Percentiles rank a stretch among this genome's conserved stretches.
Evolutionary conservation across 495 filamentous ascomycete genomes (phyloP).

Genomic region (Hapsidospora chrysogenum): DNA sequence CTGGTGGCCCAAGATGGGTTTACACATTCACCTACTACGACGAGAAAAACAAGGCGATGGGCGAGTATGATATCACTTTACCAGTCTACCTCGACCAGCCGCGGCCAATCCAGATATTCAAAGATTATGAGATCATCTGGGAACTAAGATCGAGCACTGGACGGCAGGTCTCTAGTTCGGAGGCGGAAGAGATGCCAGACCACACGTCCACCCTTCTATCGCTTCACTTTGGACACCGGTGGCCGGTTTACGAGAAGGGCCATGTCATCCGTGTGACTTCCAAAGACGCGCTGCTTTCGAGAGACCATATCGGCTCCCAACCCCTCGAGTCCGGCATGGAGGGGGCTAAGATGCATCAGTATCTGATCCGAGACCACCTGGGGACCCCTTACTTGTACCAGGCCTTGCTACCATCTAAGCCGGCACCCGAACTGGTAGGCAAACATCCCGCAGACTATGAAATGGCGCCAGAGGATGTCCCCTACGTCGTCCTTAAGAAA

Average conservation of each 20-base stretch:
- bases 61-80: constrained; percentile 27
- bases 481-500: constrained; percentile 29
- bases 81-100: constrained; percentile 26
- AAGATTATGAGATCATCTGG: constrained; percentile 27
- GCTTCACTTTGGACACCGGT: constrained; percentile 28
- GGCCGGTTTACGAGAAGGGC: constrained; percentile 14
- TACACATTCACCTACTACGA: constrained; percentile 15
- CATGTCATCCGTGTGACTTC: constrained; percentile 20
- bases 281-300: constrained; percentile 5
- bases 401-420: constrained; percentile 18
- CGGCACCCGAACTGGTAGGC: constrained; percentile 11
- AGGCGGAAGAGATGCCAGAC: constrained; percentile 11
- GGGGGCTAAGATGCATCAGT: background rate
- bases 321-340: background rate
- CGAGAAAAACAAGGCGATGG: constrained; percentile 10
- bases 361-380: constrained; percentile 16
- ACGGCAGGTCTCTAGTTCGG: constrained; percentile 1
- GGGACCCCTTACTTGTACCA: constrained; percentile 16
- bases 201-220: constrained; percentile 31
- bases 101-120: constrained; percentile 27
- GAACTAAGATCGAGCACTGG: constrained; percentile 8
- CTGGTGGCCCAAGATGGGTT: constrained; percentile 8
- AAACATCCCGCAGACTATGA: constrained; percentile 9
- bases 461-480: constrained; percentile 16
- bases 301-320: constrained; percentile 5